Conservation (phyloP, 176 grass and related monocot genomes). For the Avena atlantica region DNA sequence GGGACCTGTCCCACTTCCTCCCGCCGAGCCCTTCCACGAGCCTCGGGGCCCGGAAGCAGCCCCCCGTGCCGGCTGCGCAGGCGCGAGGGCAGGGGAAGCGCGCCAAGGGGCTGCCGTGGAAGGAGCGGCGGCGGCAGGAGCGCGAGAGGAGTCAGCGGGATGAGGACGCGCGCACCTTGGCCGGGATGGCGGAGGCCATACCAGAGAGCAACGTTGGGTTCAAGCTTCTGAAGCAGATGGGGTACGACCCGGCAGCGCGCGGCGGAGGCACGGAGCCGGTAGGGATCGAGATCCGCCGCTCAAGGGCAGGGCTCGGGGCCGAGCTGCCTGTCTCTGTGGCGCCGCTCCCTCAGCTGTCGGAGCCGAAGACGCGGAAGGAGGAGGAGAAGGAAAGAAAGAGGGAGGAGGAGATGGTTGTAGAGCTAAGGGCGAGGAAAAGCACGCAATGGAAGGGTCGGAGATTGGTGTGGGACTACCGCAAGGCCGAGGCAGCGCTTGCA, state of each 20-base stretch:
- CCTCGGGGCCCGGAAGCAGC: constrained; percentile 43
- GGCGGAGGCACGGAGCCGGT: constrained; percentile 56
- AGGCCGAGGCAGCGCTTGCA: constrained; percentile 70
- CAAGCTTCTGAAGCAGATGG: constrained; percentile 85
- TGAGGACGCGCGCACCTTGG: constrained; percentile 75
- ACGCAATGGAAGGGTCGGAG: constrained; percentile 68
- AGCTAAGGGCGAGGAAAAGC: constrained; percentile 77
- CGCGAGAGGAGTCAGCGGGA: constrained; percentile 64
- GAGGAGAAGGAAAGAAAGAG: constrained; percentile 53
- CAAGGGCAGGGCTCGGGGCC: constrained; percentile 64
- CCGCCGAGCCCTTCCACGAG: constrained; percentile 40
- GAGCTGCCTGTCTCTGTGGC: constrained; percentile 25
- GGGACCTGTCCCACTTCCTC: constrained; percentile 79
- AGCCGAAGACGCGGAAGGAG: constrained; percentile 46
- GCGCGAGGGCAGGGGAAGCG: constrained; percentile 46
- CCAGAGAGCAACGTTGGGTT: constrained; percentile 92
- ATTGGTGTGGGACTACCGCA: constrained; percentile 63
- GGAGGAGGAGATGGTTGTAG: constrained; percentile 63
- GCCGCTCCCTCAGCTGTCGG: background rate
- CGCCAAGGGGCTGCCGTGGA: constrained; percentile 61
- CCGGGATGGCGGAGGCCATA: constrained; percentile 66
- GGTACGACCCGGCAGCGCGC: constrained; percentile 58
- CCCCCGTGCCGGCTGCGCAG: background rate
- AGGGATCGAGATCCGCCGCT: constrained; percentile 76
- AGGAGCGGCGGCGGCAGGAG: constrained; percentile 66